These are phyloP conservation scores for Fusarium temperatum DNA, from an alignment of 2,329 filamentous ascomycete species.

Conservation along the genomic window DNA sequence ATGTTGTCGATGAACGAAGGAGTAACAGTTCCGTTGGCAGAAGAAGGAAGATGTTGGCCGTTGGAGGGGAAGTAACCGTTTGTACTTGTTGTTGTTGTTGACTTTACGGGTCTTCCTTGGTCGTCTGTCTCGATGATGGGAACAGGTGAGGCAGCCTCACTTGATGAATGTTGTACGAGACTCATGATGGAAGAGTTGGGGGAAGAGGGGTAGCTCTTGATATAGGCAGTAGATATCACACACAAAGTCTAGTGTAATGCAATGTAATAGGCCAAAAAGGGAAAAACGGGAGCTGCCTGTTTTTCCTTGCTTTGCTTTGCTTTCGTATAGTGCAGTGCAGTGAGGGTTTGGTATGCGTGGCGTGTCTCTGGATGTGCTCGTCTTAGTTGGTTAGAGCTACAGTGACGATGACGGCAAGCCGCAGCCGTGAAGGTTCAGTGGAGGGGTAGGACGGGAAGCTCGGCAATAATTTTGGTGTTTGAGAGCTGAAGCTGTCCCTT, in stretches of 20 bases:
- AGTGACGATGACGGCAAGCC: constrained; percentile 29
- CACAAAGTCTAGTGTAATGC: neutral
- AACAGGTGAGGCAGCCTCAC: constrained; percentile 35
- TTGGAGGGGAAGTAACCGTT: constrained; percentile 38
- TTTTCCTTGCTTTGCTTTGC: neutral
- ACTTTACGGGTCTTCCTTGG: constrained; percentile 35
- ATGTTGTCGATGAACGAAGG: constrained; percentile 48
- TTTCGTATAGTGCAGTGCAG: neutral
- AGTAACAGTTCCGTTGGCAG: constrained; percentile 35
- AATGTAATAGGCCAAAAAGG: constrained; percentile 1
- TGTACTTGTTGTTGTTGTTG: constrained; percentile 45
- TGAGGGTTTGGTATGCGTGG: neutral
- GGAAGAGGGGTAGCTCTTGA: constrained; percentile 20
- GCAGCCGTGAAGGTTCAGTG: constrained; percentile 17
- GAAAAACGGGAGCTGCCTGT: constrained; percentile 27
- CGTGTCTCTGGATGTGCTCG: neutral
- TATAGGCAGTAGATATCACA: neutral
- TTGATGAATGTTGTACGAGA: constrained; percentile 29
- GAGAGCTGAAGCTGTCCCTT: neutral
- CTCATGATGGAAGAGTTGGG: constrained; percentile 35
- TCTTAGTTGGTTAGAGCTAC: constrained; percentile 19
- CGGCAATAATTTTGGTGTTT: constrained; percentile 1
- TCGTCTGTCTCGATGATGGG: constrained; percentile 47
- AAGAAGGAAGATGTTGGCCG: constrained; percentile 39
- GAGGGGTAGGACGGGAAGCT: constrained; percentile 25